phyloP scores from a whole-genome alignment of 73 alveolate genomes.

The Stentor coeruleus region DNA sequence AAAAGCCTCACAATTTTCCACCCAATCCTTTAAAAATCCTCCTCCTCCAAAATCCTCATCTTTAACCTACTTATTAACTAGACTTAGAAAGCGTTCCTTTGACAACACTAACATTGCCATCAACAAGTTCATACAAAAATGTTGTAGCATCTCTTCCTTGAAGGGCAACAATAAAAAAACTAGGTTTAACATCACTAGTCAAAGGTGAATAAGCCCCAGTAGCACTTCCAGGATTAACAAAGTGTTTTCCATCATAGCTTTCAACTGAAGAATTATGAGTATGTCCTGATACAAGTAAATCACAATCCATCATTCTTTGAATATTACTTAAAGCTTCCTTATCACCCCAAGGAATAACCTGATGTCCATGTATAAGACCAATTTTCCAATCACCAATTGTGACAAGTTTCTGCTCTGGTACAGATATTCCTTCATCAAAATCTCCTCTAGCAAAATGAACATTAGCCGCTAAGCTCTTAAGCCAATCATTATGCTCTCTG shows the following conservation, averaged over 20 bases:
- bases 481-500: conserved; percentile 52
- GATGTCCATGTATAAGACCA: conserved; percentile 89
- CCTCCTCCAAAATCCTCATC: too few relatives aligned
- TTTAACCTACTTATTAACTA: too few relatives aligned
- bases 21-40: too few relatives aligned
- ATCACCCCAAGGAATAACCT: conserved; percentile 95
- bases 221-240: not conserved
- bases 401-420: conserved; percentile 78
- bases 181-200: not conserved
- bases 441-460: conserved; percentile 84
- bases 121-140: not conserved
- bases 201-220: not conserved
- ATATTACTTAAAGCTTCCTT: conserved; percentile 76
- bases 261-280: not conserved
- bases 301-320: conserved; percentile 79
- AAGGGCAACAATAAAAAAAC: not conserved
- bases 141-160: not conserved
- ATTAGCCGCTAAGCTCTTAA: conserved; percentile 52
- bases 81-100: too few relatives aligned
- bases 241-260: not conserved
- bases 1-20: too few relatives aligned
- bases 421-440: conserved; percentile 66
- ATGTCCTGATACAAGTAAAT: conserved; percentile 40
- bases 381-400: conserved; percentile 76
- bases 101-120: too few relatives aligned